A percentile compares a stretch with the other conserved stretches of the same genome.
phyloP scores from a whole-genome alignment of 441 rosid genomes.

The Pelargonium citronellum region DNA sequence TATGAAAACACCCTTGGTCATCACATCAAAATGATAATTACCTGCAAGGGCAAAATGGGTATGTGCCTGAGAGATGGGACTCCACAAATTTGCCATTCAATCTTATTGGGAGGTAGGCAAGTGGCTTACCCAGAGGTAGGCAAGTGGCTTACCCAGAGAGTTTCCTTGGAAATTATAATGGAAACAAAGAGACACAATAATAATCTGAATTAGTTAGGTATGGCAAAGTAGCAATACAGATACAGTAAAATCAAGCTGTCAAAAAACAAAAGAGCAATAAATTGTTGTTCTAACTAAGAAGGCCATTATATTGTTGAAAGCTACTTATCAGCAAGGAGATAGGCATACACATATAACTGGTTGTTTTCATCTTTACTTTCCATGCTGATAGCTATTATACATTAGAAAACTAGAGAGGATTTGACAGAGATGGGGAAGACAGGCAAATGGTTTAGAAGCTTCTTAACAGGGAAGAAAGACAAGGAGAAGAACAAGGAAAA shows the following conservation, averaged over 20 bases:
- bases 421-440: slow-evolving; percentile 63
- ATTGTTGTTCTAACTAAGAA: slow-evolving; percentile 15
- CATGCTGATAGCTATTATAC: slow-evolving; percentile 20
- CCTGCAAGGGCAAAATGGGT: slow-evolving; percentile 19
- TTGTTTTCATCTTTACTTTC: slow-evolving; percentile 19
- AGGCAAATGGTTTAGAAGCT: slow-evolving; percentile 67
- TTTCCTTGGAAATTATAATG: too few relatives aligned
- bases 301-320: slow-evolving; percentile 20
- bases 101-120: slow-evolving; percentile 6
- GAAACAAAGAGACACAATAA: too few relatives aligned
- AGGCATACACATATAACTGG: slow-evolving; percentile 18
- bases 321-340: slow-evolving; percentile 6
- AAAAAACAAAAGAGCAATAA: slow-evolving; percentile 15
- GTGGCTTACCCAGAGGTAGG: neutral
- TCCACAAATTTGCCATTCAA: neutral
- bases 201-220: too few relatives aligned
- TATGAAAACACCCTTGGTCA: too few relatives aligned
- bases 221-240: neutral
- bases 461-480: slow-evolving; percentile 67
- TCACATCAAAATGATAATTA: neutral
- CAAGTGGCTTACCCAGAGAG: too few relatives aligned
- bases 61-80: neutral
- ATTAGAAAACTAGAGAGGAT: slow-evolving; percentile 17
- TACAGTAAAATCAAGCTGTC: slow-evolving; percentile 29
- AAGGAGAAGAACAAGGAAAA: slow-evolving; percentile 43